Conservation (phyloP, 441 rosid genomes). For the Pelargonium australe region DNA sequence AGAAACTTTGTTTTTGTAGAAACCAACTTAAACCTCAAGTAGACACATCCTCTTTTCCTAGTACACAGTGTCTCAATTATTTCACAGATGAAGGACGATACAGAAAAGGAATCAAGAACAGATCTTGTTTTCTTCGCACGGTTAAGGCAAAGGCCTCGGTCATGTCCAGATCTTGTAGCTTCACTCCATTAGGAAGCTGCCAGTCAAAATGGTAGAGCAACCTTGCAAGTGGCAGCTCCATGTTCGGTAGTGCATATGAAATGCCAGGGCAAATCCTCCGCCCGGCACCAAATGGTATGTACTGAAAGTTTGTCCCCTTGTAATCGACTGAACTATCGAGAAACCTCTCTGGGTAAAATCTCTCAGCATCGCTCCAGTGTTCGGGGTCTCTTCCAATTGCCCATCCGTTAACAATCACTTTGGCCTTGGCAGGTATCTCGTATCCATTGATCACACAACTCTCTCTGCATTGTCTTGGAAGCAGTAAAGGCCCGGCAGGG, state of each 20-base stretch:
- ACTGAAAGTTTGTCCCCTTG: background rate
- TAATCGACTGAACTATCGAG: background rate
- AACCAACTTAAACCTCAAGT: too few relatives aligned
- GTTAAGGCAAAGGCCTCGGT: background rate
- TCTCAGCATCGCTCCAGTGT: background rate
- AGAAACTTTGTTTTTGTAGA: too few relatives aligned
- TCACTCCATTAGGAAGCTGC: background rate
- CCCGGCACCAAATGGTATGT: slow-evolving; percentile 8
- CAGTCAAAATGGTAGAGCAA: slow-evolving; percentile 1
- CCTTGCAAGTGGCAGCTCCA: slow-evolving; percentile 2
- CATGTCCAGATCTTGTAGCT: background rate
- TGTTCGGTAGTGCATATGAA: background rate
- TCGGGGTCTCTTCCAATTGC: background rate
- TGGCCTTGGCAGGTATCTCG: background rate
- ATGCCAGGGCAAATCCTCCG: slow-evolving; percentile 9
- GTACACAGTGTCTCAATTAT: too few relatives aligned
- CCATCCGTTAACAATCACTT: background rate
- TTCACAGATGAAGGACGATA: background rate
- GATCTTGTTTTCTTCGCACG: background rate
- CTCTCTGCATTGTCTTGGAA: background rate
- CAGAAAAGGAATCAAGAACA: background rate
- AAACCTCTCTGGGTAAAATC: background rate
- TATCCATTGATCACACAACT: slow-evolving; percentile 3
- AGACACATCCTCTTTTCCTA: too few relatives aligned
- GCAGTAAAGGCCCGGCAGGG: background rate